These are phyloP conservation scores for Candida jianshihensis DNA, from an alignment of 805 yeast species.

Conservation along the genomic window DNA sequence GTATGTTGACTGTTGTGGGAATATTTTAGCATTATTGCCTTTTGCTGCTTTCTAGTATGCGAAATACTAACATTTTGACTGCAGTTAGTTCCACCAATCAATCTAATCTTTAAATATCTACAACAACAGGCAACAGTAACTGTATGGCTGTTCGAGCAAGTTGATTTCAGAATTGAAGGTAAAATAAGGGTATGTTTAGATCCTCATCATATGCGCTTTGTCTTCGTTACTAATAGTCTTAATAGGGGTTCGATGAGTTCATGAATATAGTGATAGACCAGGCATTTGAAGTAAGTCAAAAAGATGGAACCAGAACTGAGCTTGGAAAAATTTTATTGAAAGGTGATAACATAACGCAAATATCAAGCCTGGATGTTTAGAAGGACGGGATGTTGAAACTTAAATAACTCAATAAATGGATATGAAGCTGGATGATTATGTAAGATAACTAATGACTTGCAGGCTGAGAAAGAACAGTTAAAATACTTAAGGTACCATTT, in stretches of 20 bases:
- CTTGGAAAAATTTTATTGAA: slow-evolving; percentile 76
- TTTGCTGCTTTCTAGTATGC: too few relatives aligned
- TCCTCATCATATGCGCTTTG: neutral
- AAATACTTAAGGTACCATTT: too few relatives aligned
- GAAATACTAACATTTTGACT: neutral
- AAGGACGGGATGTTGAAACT: neutral
- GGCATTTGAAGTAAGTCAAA: slow-evolving; percentile 55
- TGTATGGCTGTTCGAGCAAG: slow-evolving; percentile 88
- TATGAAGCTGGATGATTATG: too few relatives aligned
- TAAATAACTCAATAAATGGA: too few relatives aligned
- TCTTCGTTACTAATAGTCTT: neutral
- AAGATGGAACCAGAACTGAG: slow-evolving; percentile 41
- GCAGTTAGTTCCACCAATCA: slow-evolving; percentile 81
- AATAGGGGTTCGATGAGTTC: slow-evolving; percentile 86
- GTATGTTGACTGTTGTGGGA: slow-evolving; percentile 21
- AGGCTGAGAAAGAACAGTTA: too few relatives aligned
- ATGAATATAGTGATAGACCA: slow-evolving; percentile 75
- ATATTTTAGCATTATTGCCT: neutral
- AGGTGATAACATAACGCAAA: slow-evolving; percentile 89
- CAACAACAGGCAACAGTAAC: slow-evolving; percentile 77
- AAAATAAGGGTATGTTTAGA: slow-evolving; percentile 41
- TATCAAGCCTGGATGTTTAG: slow-evolving; percentile 29
- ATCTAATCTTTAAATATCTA: slow-evolving; percentile 77
- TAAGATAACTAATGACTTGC: too few relatives aligned
- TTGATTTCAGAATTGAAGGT: slow-evolving; percentile 71